phyloP scores from a whole-genome alignment of 2,329 filamentous ascomycete species.

The Fusarium tjaetaba region DNA sequence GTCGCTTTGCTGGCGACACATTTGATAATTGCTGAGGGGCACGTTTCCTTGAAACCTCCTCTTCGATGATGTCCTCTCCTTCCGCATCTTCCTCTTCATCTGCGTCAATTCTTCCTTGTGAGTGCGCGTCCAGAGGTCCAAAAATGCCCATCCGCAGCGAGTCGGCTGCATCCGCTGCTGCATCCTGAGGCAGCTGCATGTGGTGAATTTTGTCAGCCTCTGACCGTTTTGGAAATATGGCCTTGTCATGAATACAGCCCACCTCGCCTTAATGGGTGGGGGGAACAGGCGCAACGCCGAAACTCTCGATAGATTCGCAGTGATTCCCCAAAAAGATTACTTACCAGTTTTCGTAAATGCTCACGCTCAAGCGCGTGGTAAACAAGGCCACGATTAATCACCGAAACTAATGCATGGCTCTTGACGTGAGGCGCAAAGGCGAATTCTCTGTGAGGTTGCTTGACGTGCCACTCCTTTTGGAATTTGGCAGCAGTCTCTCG shows the following conservation, averaged over 20 bases:
- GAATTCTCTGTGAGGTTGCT: conserved; percentile 69
- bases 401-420: conserved; percentile 69
- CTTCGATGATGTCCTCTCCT: conserved; percentile 47
- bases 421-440: conserved; percentile 73
- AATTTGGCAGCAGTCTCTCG: conserved; percentile 74
- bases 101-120: conserved; percentile 54
- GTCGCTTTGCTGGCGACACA: conserved; percentile 68
- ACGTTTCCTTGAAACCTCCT: conserved; percentile 62
- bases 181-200: conserved; percentile 61
- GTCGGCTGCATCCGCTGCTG: conserved; percentile 58
- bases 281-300: conserved; percentile 13
- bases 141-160: conserved; percentile 64
- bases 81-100: conserved; percentile 53
- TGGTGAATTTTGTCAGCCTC: conserved; percentile 36
- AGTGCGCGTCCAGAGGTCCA: conserved; percentile 62
- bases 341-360: conserved; percentile 61
- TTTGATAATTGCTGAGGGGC: conserved; percentile 59
- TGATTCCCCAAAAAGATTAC: conserved; percentile 19
- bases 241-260: conserved; percentile 28
- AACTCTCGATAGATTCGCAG: conserved; percentile 12
- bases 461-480: conserved; percentile 74
- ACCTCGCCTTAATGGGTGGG: conserved; percentile 16
- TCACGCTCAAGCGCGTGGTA: conserved; percentile 70
- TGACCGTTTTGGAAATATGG: conserved; percentile 35
- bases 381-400: conserved; percentile 71